These are phyloP conservation scores for Trametes cingulata DNA, from an alignment of 768 basidiomycete genomes.

Conservation along the genomic window DNA sequence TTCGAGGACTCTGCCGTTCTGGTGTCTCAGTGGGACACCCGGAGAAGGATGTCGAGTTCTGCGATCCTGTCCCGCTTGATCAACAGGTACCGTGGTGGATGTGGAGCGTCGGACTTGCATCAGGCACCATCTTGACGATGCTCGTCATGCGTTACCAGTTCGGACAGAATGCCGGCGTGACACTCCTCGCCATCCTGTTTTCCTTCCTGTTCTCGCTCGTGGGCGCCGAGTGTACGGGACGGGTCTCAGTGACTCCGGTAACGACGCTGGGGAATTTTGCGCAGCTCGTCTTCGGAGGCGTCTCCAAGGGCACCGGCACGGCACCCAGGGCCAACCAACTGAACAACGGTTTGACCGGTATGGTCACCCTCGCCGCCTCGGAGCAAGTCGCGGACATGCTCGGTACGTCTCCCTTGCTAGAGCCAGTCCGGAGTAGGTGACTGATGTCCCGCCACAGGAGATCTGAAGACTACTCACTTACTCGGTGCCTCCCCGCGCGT, in stretches of 20 bases:
- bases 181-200: conserved; percentile 25
- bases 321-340: conserved; percentile 20
- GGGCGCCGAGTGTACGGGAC: conserved; percentile 25
- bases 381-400: conserved; percentile 21
- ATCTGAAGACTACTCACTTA: conserved; percentile 28
- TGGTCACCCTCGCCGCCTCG: conserved; percentile 27
- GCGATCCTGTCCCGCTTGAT: conserved; percentile 23
- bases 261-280: conserved; percentile 26
- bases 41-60: conserved; percentile 16
- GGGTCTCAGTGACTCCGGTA: conserved; percentile 27
- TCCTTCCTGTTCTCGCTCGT: conserved; percentile 28
- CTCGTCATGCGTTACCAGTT: conserved; percentile 26
- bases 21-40: no score
- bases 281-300: conserved; percentile 26
- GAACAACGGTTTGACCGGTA: conserved; percentile 25
- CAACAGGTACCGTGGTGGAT: conserved; percentile 25
- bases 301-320: conserved; percentile 21
- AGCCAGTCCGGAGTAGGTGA: no score
- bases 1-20: no score
- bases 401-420: neutral
- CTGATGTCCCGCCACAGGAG: conserved; percentile 4
- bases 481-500: conserved; percentile 30
- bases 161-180: conserved; percentile 26
- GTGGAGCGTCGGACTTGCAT: conserved; percentile 23
- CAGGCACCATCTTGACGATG: conserved; percentile 21